Base-by-base conservation (phyloP, 2,329 filamentous ascomycete species). In the Fusarium burgessii region DNA sequence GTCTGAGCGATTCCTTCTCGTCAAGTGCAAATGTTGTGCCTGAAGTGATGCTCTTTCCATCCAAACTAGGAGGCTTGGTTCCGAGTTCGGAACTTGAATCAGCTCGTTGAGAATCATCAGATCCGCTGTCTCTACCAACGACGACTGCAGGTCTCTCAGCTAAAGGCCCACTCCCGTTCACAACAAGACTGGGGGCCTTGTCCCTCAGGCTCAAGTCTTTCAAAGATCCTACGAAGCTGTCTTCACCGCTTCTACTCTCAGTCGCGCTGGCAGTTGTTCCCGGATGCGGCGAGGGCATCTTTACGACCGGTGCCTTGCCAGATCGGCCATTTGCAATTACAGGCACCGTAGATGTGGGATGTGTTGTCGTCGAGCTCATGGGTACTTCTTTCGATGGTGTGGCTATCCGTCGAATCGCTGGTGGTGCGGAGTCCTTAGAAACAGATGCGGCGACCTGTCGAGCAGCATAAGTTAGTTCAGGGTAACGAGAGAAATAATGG, bases 21-120 rank as follows among this genome's bases (percentile, higher is more conserved):
- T 98, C 95, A 78, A 98, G 85, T n/a, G 93, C 94, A 82, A 97
- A 98, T 0, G 95, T 98, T 7, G 94, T 97, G 18, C 93, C 94
- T 29, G 95, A 98, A 7, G 94, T 94, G 75, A 97, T 93, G 79
- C 95, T 98, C 83, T 98, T 98, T 51, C 93, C 94, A 79, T 98
- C 95, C 42, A 97, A 86, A 78, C 94, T 98, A 38, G 93, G 92
- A 55, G 93, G 93, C 81, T 98, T 98, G 5, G 91, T 94, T 41
- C 86, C 89, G 32, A 90, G 81, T 60, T 91, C 89, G 6, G 89
- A 91, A 73, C 82, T 87, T 5, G 89, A 91, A 77, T 91, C 89
- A 43, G 87, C 86, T 76, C 84, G 85, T 71, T 86, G 87, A 17
- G 87, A 89, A 50, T 88, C 87, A 66, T 89, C 87, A 4, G 87